Base-by-base conservation (phyloP, 768 basidiomycete genomes). In the Rhodotorula taiwanensis region DNA sequence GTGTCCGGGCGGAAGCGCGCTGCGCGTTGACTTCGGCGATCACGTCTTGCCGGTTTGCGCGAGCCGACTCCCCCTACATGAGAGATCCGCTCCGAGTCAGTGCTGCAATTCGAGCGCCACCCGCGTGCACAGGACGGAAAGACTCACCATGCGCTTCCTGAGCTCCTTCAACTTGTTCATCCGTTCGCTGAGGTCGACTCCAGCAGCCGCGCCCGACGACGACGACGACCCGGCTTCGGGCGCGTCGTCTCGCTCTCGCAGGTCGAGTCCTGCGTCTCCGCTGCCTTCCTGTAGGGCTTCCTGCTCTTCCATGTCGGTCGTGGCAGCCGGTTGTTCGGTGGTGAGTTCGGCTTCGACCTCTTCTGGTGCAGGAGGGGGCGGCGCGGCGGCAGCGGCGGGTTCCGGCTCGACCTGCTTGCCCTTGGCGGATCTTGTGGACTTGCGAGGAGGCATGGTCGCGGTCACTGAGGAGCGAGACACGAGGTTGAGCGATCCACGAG, bases 41-140 rank as follows among this genome's bases (percentile, higher is more conserved):
- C 21, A 98, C 79, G 3, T 91, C 87, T 39, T 83, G 82, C 18
- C 92, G 84, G 75, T 99, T 99, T 6, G 85, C 89, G 72, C 81
- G 83, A 1, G 87, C 79, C 3, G 90, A 88, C 34, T 83, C 81
- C 54, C 82, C 84, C 91, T 93, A 62, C 0, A 34, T 15, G 50
- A 15, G 34, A 27, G 30, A 30, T 14, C 4, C 31, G 54, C n/a
- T 34, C n/a, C 15, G n/a, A 42, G 51, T 54, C 48, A 25, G 33
- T 21, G 31, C 60, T 64, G n/a, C n/a, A n/a, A n/a, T n/a, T n/a
- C 44, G 61, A 62, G 42, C 21, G 28, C 25, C 9, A 54, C 33
- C n/a, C 33, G 55, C 52, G 50, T 67, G 36, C 41, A 50, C 7
- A 47, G 11, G 58, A 59, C 11, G 14, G 15, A 47, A 23, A 39